Conservation (phyloP, 1,139 yeast species). For the Hyphopichia pseudoburtonii region DNA sequence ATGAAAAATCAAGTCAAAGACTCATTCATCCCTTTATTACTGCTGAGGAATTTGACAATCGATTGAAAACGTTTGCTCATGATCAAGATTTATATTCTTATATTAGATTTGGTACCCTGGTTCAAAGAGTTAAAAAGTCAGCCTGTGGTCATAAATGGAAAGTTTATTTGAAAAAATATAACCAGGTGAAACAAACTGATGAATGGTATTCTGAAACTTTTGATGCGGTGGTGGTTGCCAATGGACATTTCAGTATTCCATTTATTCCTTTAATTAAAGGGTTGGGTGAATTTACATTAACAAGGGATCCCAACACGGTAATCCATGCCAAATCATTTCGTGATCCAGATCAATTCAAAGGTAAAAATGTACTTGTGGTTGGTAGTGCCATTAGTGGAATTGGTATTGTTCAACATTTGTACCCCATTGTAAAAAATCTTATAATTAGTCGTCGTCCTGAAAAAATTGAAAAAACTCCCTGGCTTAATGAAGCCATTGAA, state of each 20-base stretch:
- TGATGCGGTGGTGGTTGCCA: conserved; percentile 29
- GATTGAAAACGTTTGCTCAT: background rate
- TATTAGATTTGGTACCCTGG: background rate
- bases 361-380: conserved; percentile 35
- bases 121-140: background rate
- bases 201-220: conserved; percentile 13
- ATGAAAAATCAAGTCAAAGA: background rate
- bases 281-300: conserved; percentile 27
- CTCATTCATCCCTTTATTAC: background rate
- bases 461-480: background rate
- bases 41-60: background rate
- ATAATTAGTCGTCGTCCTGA: conserved; percentile 12
- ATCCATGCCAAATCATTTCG: conserved; percentile 46
- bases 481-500: conserved; percentile 35
- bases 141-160: background rate
- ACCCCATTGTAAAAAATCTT: conserved; percentile 27
- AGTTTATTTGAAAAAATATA: background rate
- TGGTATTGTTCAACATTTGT: conserved; percentile 44
- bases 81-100: background rate
- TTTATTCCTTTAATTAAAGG: conserved; percentile 39
- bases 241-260: conserved; percentile 37
- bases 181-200: background rate
- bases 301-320: conserved; percentile 24
- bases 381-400: conserved; percentile 47
- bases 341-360: conserved; percentile 22